Conservation (phyloP, 768 basidiomycete species). For the Termitomyces sp. region DNA sequence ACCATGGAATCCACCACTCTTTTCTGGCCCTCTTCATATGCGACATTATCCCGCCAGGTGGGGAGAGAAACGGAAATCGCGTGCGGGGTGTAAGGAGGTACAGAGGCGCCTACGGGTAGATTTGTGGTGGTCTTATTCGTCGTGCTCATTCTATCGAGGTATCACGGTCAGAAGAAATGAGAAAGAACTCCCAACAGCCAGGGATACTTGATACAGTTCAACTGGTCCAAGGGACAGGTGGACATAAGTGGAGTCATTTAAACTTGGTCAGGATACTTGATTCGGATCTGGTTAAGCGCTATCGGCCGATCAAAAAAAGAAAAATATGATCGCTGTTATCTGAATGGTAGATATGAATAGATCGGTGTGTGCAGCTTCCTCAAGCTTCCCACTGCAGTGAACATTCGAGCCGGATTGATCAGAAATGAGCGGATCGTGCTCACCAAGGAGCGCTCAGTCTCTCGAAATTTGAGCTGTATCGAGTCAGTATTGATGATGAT, state of each 20-base stretch:
- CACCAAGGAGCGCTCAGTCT: too few relatives aligned
- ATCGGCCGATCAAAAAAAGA: conserved; percentile 4
- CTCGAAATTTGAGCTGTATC: too few relatives aligned
- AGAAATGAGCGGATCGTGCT: too few relatives aligned
- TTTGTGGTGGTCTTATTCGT: conserved; percentile 16
- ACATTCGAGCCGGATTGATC: too few relatives aligned
- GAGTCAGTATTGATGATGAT: too few relatives aligned
- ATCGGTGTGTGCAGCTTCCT: too few relatives aligned
- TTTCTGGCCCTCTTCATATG: conserved; percentile 86
- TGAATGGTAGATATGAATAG: too few relatives aligned
- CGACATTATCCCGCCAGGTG: conserved; percentile 89
- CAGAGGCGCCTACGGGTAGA: conserved; percentile 45
- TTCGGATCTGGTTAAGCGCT: conserved; percentile 3
- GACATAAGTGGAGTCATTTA: neutral
- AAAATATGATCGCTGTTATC: too few relatives aligned
- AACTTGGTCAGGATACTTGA: neutral
- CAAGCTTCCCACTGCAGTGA: too few relatives aligned
- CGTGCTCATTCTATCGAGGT: conserved; percentile 13
- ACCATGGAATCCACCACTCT: conserved; percentile 79
- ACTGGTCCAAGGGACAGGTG: neutral
- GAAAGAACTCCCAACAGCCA: neutral
- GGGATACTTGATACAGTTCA: neutral
- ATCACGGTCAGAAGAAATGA: neutral
- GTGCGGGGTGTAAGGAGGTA: conserved; percentile 74
- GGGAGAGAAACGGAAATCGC: conserved; percentile 96